phyloP scores from a whole-genome alignment of 2,329 filamentous ascomycete species.

The Macrophomina pseudophaseolina region DNA sequence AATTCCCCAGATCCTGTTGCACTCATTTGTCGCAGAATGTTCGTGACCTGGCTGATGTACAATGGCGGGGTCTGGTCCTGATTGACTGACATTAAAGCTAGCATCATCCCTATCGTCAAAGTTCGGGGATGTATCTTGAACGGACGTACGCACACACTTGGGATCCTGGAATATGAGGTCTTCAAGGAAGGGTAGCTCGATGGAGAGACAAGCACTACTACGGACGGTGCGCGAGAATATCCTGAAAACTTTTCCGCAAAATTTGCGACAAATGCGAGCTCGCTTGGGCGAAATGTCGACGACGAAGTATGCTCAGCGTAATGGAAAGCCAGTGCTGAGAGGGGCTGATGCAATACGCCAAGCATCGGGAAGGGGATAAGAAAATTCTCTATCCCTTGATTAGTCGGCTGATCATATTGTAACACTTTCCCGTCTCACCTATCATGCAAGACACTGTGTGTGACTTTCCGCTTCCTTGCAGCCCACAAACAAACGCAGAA shows the following conservation, averaged over 20 bases:
- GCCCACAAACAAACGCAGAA: slow-evolving; percentile 68
- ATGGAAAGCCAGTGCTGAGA: slow-evolving; percentile 65
- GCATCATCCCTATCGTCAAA: slow-evolving; percentile 59
- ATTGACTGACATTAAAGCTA: slow-evolving; percentile 60
- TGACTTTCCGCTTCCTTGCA: slow-evolving; percentile 66
- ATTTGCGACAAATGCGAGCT: background rate
- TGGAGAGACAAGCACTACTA: slow-evolving; percentile 58
- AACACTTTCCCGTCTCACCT: background rate
- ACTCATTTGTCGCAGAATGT: background rate
- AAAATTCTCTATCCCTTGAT: slow-evolving; percentile 55
- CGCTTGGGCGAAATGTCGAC: slow-evolving; percentile 49
- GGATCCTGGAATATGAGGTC: slow-evolving; percentile 47
- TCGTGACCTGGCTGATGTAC: slow-evolving; percentile 52
- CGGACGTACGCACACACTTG: slow-evolving; percentile 40
- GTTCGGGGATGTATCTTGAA: background rate
- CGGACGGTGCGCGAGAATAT: slow-evolving; percentile 60
- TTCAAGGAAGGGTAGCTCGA: slow-evolving; percentile 52
- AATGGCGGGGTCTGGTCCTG: slow-evolving; percentile 53
- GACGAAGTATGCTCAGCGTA: slow-evolving; percentile 50
- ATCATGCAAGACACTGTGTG: slow-evolving; percentile 65
- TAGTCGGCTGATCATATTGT: background rate
- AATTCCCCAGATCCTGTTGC: background rate
- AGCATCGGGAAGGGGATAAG: slow-evolving; percentile 49
- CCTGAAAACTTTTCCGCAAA: background rate
- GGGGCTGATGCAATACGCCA: slow-evolving; percentile 54